Evolutionary conservation across 495 filamentous ascomycete genomes (phyloP), one percentile per base, ranked within the genome.

Genomic region (Penicillium egyptiacum): DNA sequence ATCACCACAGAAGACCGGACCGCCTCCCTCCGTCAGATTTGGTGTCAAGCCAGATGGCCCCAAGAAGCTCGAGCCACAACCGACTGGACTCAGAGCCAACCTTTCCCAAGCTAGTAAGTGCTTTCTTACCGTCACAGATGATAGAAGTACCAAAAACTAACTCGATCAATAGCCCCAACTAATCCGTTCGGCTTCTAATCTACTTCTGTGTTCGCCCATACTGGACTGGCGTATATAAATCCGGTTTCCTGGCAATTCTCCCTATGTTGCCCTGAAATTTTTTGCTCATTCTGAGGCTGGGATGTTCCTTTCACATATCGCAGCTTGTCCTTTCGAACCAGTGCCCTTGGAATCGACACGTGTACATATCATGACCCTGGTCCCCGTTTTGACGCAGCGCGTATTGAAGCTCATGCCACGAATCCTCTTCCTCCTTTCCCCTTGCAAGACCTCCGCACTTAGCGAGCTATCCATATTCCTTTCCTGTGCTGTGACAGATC

Each of bases 131-230:
- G 1, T 17, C 8, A 17, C 16, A 39, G 7, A 7, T 9, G 35
- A 17, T 17, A 17, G 6, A 39, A 19, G n/a, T 14, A 12, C 0
- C 47, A 28, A 35, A 57, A 44, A 66, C 71, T 70, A 58, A 69
- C 60, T 37, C 50, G 4, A 30, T 59, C 41, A 55, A 56, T 61
- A 96, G 92, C 92, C 54, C 91, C 92, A 22, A 81, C 90, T 62
- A 96, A 96, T 71, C 92, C 92, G 1, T 96, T 96, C 72, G 92
- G 92, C 19, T 96, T 96, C 68, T 95, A 83, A 63, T 46, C 22
- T 43, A 45, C 58, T 35, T 43, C 42, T 59, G 17, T 42, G 58
- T 33, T 31, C 48, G n/a, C 26, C 35, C 40, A 31, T 23, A 50
- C 57, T 48, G 50, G 19, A 40, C 7, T 56, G 45, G 55, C 62